phyloP scores from a whole-genome alignment of 495 filamentous ascomycete species.

The Neurospora sp. region DNA sequence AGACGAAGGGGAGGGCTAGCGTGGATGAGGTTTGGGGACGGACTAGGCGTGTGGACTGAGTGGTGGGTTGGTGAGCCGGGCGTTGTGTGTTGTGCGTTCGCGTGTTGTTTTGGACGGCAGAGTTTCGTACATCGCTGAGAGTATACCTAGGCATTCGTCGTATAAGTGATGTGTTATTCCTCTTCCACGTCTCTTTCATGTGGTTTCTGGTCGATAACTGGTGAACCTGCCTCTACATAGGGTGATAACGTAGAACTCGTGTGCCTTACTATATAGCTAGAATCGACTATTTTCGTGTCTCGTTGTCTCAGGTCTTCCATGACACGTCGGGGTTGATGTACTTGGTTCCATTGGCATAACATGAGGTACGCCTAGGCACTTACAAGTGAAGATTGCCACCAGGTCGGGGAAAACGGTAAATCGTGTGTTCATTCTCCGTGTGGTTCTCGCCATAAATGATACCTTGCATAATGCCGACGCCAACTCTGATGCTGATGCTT shows the following conservation, averaged over 20 bases:
- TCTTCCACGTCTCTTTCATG: background rate
- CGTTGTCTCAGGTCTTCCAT: too few relatives aligned
- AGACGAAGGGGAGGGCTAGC: slow-evolving; percentile 72
- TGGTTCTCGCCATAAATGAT: too few relatives aligned
- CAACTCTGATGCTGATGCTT: background rate
- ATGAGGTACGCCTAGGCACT: too few relatives aligned
- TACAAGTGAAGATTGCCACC: background rate
- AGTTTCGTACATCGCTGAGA: background rate
- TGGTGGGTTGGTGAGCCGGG: background rate
- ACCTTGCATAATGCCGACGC: background rate
- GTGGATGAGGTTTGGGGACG: slow-evolving; percentile 86
- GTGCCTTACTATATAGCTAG: too few relatives aligned
- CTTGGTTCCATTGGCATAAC: too few relatives aligned
- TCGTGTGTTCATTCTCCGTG: too few relatives aligned
- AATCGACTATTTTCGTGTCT: too few relatives aligned
- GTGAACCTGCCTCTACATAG: background rate
- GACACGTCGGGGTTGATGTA: too few relatives aligned
- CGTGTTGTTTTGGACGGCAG: background rate
- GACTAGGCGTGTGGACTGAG: slow-evolving; percentile 40
- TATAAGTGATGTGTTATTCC: background rate
- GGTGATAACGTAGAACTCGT: too few relatives aligned
- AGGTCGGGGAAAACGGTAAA: too few relatives aligned
- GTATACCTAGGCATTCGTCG: background rate
- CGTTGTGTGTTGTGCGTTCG: background rate
- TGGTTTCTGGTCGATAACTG: background rate